Base-by-base conservation (phyloP, 1,139 yeast genomes). In the Scheffersomyces cryptocercus region DNA sequence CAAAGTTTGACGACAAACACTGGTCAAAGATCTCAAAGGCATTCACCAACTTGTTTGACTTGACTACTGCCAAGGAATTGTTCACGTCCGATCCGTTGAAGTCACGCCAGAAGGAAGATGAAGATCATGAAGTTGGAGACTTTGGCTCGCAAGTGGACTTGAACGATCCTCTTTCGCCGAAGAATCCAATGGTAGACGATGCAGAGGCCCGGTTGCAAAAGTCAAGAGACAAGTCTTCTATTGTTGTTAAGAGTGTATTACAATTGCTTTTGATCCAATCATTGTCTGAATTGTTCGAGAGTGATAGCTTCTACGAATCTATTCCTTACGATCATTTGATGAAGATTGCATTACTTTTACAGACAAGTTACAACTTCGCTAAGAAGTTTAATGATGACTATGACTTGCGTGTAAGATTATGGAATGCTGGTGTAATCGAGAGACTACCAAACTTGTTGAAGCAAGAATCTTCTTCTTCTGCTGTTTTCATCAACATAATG, bases 401-500 rank as follows among this genome's bases (percentile, higher is more conserved):
- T 61, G 93, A 89, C 45, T 73, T 93, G 52, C 75, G 99, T 52
- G 86, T 88, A 15, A 74, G 95, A 51, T 73, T 95, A 39, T 91
- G 95, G 85, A 88, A 89, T 58, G 89, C 95, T 8, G 97, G 97
- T 2, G 84, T 90, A 31, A 93, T 91, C 68, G 96, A 89, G 58
- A 86, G 93, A 59, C 75, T 91, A 48, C 99, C 99, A 16, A 95
- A 93, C 58, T 70, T 95, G 54, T 71, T 91, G 54, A 88, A 88
- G 55, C 99, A 95, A 65, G 99, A 95, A 64, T 84, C 95, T 0
- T 83, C 90, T 16, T 82, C 97, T 0, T 86, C 96, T 1, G 93
- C 96, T 2, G 96, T 90, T 1, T 87, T 84, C 62, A 82, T 93
- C 51, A 84, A 85, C 53, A 79, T 90, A 39, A 75, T 88, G 74